These are phyloP conservation scores for Moesziomyces sp. DNA, from an alignment of 1,284 basidiomycete species.

Conservation along the genomic window DNA sequence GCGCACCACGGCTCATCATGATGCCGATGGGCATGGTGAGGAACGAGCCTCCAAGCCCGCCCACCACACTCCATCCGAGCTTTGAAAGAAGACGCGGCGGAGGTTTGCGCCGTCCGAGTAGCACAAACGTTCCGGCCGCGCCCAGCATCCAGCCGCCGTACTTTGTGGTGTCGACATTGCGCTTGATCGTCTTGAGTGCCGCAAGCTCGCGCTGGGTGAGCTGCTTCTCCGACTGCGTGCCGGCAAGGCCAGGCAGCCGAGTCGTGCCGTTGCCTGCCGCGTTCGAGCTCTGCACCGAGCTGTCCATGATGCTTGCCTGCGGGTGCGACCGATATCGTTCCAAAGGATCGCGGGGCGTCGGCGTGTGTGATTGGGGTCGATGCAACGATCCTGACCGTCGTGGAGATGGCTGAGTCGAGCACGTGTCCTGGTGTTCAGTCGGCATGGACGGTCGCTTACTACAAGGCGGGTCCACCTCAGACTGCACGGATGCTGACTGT, in stretches of 20 bases:
- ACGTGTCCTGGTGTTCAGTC: not conserved
- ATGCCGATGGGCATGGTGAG: conserved; percentile 42
- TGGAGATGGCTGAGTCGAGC: no score
- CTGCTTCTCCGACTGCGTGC: conserved; percentile 42
- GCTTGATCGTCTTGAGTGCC: conserved; percentile 39
- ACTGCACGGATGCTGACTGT: not conserved
- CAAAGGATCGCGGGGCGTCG: no score
- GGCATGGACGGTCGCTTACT: not conserved
- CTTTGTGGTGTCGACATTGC: conserved; percentile 43
- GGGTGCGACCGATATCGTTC: not conserved
- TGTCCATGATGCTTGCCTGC: not conserved
- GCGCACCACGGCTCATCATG: conserved; percentile 15
- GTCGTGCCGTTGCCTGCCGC: conserved; percentile 5
- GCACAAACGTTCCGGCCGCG: conserved; percentile 24
- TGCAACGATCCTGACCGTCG: no score
- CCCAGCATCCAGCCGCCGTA: conserved; percentile 48
- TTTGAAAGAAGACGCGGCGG: conserved; percentile 19
- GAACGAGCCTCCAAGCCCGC: conserved; percentile 34
- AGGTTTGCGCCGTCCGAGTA: conserved; percentile 32
- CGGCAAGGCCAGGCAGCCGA: conserved; percentile 31
- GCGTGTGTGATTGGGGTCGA: no score
- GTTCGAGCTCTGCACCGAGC: conserved; percentile 8
- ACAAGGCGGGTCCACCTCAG: not conserved
- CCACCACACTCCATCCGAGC: conserved; percentile 29
- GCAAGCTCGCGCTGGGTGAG: conserved; percentile 43